Evolutionary conservation across 176 grass and related monocot genomes (phyloP), one percentile per base, ranked within the genome.

Genomic region (Ensete glaucum): DNA sequence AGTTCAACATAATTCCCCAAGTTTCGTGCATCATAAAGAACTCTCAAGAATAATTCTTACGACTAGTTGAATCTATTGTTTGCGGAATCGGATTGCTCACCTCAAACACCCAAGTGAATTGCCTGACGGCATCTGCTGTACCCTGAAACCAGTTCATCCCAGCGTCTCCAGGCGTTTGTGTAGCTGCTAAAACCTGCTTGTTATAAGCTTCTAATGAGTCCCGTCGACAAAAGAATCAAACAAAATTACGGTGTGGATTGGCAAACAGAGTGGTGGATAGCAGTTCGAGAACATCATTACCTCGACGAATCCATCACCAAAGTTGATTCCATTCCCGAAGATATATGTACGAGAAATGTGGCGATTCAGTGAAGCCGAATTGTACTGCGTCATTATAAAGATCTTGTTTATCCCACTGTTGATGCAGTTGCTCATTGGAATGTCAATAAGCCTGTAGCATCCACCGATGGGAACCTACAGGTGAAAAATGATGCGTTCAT

Each of bases 341-440:
- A 76, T 79, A 51, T 93, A 93, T 0, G 90, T 89, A 20, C 79
- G 82, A 52, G 64, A 78, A 74, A 93, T 89, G 67, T 89, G 90
- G 1, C 90, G 85, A 85, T 93, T 89, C 26, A 93, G 70, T 6
- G 90, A 93, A 12, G 82, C 68, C 2, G 90, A 93, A 50, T 93
- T 93, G 85, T 81, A 93, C 53, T 93, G 90, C 1, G 90, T 93
- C 85, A 93, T 87, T 14, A 93, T 84, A 34, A 89, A 93, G 66
- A 93, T 87, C 74, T 93, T 93, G 71, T 89, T 89, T 56, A 89
- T 89, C 43, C 85, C 87, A 68, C 87, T 89, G 55, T 93, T 93
- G 70, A 93, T 86, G 71, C 90, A 93, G 59, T 93, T 93, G 79
- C 87, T 93, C 87, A 93, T 89, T 0, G 87, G 87, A 59, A 89